These are phyloP conservation scores for Fraxinus paxiana DNA, from an alignment of 305 asterid genomes.

Conservation along the genomic window DNA sequence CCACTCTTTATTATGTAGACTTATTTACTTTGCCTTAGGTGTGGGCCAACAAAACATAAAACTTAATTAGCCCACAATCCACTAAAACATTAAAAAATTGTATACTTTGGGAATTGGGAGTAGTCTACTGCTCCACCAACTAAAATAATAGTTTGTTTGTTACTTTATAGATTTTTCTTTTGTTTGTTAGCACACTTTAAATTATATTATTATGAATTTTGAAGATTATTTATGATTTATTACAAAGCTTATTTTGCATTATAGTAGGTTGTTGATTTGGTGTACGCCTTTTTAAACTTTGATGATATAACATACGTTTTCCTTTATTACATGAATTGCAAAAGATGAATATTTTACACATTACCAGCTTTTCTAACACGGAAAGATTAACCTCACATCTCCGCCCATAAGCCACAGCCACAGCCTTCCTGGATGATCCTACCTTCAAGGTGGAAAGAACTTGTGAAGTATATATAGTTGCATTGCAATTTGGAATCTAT, in stretches of 20 bases:
- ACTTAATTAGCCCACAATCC: neutral
- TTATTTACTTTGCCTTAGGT: neutral
- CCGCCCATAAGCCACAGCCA: slow-evolving; percentile 78
- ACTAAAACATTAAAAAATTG: neutral
- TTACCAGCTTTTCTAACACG: slow-evolving; percentile 78
- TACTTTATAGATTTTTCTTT: neutral
- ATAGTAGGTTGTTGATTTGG: neutral
- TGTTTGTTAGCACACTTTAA: neutral
- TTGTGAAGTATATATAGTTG: slow-evolving; percentile 22
- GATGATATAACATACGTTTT: neutral
- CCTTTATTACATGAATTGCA: neutral
- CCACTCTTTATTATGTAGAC: neutral
- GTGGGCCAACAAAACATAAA: neutral
- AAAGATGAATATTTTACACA: slow-evolving; percentile 6
- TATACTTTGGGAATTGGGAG: neutral
- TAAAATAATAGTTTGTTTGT: neutral
- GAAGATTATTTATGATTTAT: neutral
- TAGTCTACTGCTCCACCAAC: neutral
- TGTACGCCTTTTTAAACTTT: neutral
- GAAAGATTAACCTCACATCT: slow-evolving; percentile 74
- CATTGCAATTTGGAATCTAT: slow-evolving; percentile 5
- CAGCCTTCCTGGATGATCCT: slow-evolving; percentile 82
- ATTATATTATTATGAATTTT: neutral
- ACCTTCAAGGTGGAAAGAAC: slow-evolving; percentile 47
- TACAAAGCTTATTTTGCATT: neutral